These are phyloP conservation scores for Pythium brachiatum DNA, from an alignment of 352 stramenopile genomes.

Conservation along the genomic window DNA sequence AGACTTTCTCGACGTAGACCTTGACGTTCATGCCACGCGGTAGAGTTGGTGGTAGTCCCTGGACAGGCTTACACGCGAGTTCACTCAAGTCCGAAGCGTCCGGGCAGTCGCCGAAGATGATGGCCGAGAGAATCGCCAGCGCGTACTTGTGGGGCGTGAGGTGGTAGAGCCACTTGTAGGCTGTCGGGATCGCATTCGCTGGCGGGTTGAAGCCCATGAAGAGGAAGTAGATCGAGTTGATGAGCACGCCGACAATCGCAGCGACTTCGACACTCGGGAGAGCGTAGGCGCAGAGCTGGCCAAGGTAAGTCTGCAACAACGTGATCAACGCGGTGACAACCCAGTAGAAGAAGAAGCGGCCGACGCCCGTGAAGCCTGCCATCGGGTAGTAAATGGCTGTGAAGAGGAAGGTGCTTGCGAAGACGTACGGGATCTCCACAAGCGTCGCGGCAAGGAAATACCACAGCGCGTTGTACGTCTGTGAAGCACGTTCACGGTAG, in stretches of 20 bases:
- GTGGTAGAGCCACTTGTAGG: constrained; percentile 40
- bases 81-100: no score
- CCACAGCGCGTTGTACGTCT: constrained; percentile 68
- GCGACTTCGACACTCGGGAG: constrained; percentile 20
- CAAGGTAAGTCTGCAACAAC: constrained; percentile 23
- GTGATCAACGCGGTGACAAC: constrained; percentile 12
- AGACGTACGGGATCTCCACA: constrained; percentile 49
- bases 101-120: constrained; percentile 31
- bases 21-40: no score
- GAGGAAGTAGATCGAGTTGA: constrained; percentile 24
- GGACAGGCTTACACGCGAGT: no score
- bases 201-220: constrained; percentile 31
- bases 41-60: no score
- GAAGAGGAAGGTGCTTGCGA: constrained; percentile 17
- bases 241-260: constrained; percentile 14
- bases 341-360: constrained; percentile 19
- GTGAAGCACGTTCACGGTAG: constrained; percentile 76
- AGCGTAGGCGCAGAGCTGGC: constrained; percentile 21
- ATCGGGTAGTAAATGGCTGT: constrained; percentile 33
- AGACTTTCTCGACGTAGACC: no score
- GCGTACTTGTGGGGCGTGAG: constrained; percentile 36
- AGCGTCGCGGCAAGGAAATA: constrained; percentile 61
- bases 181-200: constrained; percentile 26
- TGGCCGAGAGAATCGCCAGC: constrained; percentile 27
- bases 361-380: constrained; percentile 25